Evolutionary conservation across 148 eudicot species (phyloP), one percentile per base, ranked within the genome.

Genomic region (Nepenthes gracilis): DNA sequence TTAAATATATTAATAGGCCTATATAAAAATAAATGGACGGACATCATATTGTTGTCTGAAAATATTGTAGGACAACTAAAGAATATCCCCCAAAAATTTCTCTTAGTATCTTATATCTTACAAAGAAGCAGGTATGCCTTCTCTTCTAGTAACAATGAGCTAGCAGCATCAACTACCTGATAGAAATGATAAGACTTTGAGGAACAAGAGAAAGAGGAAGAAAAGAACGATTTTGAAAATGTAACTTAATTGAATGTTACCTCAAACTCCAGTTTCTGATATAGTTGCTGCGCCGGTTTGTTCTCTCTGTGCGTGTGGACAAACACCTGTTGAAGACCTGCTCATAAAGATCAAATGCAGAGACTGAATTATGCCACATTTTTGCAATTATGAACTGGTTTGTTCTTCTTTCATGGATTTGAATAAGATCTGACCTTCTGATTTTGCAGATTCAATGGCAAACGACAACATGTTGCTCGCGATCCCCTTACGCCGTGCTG

Each of bases 191-290:
- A 8, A 40, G 45, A 4, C 8, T 40, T 40, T 40, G 45, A 40
- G 45, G 8, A 40, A 8, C 8, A 40, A 40, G 4, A 3, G 8
- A 40, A 8, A 40, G 8, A 40, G 45, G 45, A 40, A 40, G 45
- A 40, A 40, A 40, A 40, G 45, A 23, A 23, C 0, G 23, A 23
- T 40, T 40, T 40, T 40, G 45, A 4, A 40, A 40, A 40, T 40
- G 23, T 23, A 23, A 40, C 4, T 4, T 4, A 40, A 40, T 40
- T 40, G 45, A 4, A 40, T 4, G 8, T 40, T 71, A 88, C 92
- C 97, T 84, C 50, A 68, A 90, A 90, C n/a, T 92, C 97, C 57
- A 87, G 60, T 75, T 83, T 87, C 43, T 76, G 60, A 68, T 91
- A 91, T 60, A 91, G 74, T n/a, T 62, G 59, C 47, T 69, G 82